phyloP scores from a whole-genome alignment of 2,329 filamentous ascomycete species.

The Colletotrichum sp. region DNA sequence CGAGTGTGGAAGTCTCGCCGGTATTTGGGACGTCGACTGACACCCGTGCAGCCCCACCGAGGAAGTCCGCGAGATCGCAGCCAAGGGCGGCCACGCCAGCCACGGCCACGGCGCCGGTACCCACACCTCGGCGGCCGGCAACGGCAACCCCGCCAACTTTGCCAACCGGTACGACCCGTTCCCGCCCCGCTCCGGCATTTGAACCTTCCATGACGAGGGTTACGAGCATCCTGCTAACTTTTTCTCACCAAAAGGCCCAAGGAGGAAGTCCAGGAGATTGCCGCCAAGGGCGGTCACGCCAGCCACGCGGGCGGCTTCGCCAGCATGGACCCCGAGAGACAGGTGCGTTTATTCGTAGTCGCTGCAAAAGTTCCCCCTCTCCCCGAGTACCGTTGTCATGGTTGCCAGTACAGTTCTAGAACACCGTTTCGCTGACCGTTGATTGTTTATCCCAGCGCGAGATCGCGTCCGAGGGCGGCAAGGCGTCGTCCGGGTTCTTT shows the following conservation, averaged over 20 bases:
- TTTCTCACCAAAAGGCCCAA: conserved; percentile 31
- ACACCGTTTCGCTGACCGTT: neutral
- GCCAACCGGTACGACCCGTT: conserved; percentile 21
- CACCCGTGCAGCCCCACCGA: conserved; percentile 17
- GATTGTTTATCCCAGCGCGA: conserved; percentile 41
- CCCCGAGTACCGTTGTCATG: neutral
- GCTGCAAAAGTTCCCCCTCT: conserved; percentile 24
- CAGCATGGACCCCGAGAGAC: conserved; percentile 45
- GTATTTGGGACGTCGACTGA: too few species aligned
- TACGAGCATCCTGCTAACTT: neutral
- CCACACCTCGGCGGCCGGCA: neutral
- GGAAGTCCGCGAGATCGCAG: conserved; percentile 46
- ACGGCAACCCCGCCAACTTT: conserved; percentile 22
- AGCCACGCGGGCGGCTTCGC: conserved; percentile 43
- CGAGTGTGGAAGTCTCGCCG: too few species aligned
- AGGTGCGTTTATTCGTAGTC: conserved; percentile 35
- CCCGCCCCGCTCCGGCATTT: neutral
- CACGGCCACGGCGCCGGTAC: conserved; percentile 27
- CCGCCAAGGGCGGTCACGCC: conserved; percentile 43
- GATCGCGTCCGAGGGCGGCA: conserved; percentile 60
- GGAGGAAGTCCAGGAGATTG: conserved; percentile 49
- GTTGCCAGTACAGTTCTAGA: fast-evolving
- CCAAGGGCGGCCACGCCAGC: conserved; percentile 43
- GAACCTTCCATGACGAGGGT: neutral
- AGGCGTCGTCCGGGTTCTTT: conserved; percentile 59